Percentiles rank a stretch among this genome's conserved stretches.
phyloP scores from a whole-genome alignment of 1,139 yeast species.

The Schizosaccharomyces versatilis region DNA sequence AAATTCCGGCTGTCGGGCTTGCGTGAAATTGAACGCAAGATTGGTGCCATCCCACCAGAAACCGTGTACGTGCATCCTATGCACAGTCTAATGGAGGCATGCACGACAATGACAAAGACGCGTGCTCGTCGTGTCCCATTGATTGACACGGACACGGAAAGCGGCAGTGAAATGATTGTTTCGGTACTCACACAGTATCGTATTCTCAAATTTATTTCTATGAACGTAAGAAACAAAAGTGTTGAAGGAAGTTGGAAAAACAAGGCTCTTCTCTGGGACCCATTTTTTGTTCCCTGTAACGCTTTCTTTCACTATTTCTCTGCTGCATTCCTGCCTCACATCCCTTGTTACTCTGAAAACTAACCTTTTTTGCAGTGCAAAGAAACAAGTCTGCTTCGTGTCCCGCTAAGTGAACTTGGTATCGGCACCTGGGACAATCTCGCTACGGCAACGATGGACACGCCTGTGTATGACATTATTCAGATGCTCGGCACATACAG shows the following conservation, averaged over 20 bases:
- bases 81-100: constrained; percentile 75
- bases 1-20: constrained; percentile 68
- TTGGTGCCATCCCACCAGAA: constrained; percentile 75
- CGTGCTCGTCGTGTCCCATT: constrained; percentile 86
- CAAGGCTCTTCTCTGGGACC: too few relatives aligned
- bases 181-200: constrained; percentile 91
- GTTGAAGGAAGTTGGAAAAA: neutral
- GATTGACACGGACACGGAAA: constrained; percentile 81
- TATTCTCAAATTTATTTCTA: constrained; percentile 80
- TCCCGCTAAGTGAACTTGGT: constrained; percentile 46
- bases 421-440: constrained; percentile 37
- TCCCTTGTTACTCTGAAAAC: neutral
- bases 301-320: neutral
- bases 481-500: constrained; percentile 56
- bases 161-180: constrained; percentile 68
- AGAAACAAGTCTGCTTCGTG: constrained; percentile 65
- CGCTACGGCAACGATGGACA: constrained; percentile 66
- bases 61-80: constrained; percentile 82
- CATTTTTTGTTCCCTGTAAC: neutral
- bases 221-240: constrained; percentile 25
- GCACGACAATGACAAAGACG: constrained; percentile 73
- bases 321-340: neutral
- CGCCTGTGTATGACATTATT: constrained; percentile 88
- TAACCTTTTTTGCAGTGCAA: constrained; percentile 29
- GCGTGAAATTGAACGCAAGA: constrained; percentile 57